phyloP scores from a whole-genome alignment of 768 basidiomycete genomes.

The Russula sp. region DNA sequence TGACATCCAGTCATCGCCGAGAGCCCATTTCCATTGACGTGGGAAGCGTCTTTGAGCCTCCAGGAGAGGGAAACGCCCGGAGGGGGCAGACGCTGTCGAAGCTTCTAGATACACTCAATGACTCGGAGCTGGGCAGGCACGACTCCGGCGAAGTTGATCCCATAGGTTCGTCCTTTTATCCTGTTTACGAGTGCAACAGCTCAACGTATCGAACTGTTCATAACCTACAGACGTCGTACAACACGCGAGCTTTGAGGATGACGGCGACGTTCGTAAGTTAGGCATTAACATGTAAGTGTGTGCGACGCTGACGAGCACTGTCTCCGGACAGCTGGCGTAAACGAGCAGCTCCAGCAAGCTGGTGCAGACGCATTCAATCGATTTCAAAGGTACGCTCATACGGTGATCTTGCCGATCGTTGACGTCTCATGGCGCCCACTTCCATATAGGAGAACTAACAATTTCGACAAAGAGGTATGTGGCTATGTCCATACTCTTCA shows the following conservation, averaged over 20 bases:
- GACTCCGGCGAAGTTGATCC: conserved; percentile 31
- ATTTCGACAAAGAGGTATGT: conserved; percentile 58
- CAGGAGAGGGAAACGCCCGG: conserved; percentile 9
- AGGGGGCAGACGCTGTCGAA: conserved; percentile 45
- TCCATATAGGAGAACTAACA: conserved; percentile 46
- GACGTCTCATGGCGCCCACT: conserved; percentile 8
- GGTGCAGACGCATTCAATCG: conserved; percentile 61
- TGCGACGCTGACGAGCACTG: neutral
- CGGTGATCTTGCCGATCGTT: conserved; percentile 5
- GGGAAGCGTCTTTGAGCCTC: conserved; percentile 7
- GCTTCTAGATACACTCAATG: conserved; percentile 42
- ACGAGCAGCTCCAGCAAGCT: conserved; percentile 60
- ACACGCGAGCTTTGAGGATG: conserved; percentile 54
- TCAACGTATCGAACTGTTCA: neutral
- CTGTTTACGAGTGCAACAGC: neutral
- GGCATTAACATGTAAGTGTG: neutral
- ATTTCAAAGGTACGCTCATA: conserved; percentile 49
- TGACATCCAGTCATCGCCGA: neutral
- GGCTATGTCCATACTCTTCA: conserved; percentile 1
- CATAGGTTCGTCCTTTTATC: conserved; percentile 24
- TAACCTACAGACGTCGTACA: conserved; percentile 28
- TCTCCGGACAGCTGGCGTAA: conserved; percentile 45
- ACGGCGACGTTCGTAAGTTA: conserved; percentile 62
- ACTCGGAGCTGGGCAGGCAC: conserved; percentile 34
- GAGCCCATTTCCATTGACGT: conserved; percentile 8